Evolutionary conservation across 139 green algal genomes (phyloP).

Genomic region (Chloropicon primus): DNA sequence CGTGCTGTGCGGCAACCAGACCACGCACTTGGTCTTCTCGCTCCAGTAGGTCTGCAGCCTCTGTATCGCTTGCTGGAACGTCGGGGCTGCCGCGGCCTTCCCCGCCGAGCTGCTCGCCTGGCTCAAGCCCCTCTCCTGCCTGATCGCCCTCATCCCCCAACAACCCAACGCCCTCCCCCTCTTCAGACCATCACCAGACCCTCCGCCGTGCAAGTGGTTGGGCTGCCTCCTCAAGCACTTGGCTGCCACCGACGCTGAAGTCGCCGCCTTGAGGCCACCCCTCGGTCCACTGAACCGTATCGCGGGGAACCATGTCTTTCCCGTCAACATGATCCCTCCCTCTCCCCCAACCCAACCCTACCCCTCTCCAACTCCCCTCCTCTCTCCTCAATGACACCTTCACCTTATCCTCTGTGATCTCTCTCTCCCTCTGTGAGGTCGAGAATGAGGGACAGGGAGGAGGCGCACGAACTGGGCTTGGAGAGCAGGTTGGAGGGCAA

Average conservation of each 20-base stretch:
- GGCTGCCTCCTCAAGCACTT: too few species aligned
- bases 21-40: constrained; percentile 53
- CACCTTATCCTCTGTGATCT: too few species aligned
- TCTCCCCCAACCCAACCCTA: neutral
- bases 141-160: neutral
- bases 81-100: constrained; percentile 28
- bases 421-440: too few species aligned
- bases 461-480: too few species aligned
- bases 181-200: too few species aligned
- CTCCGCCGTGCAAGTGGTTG: too few species aligned
- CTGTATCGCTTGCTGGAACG: constrained; percentile 86
- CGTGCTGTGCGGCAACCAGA: constrained; percentile 93
- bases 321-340: neutral
- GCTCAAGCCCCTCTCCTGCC: neutral
- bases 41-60: constrained; percentile 81
- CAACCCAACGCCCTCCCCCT: neutral
- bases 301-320: neutral
- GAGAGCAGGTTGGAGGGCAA: too few species aligned
- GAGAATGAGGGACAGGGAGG: too few species aligned
- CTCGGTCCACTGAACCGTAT: neutral
- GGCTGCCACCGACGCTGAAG: neutral
- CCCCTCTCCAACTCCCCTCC: neutral
- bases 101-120: neutral
- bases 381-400: too few species aligned
- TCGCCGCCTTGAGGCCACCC: neutral